Base-by-base conservation (phyloP, 2,329 filamentous ascomycete species). In the Pseudocercospora fuligena region DNA sequence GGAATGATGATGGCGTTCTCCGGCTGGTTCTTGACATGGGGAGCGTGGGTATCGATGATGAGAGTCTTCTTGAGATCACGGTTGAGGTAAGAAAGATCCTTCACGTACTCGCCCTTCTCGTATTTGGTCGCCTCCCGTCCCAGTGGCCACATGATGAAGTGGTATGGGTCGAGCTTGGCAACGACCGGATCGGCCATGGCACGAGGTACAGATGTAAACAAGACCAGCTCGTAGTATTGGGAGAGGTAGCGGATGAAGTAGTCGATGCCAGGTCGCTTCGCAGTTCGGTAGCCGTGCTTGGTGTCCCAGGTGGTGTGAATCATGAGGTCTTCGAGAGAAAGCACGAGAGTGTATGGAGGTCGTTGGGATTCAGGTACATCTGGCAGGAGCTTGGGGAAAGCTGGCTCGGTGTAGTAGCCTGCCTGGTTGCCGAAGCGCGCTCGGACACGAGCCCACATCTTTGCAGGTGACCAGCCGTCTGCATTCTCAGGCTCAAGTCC, bases 71-170 rank as follows among this genome's bases (percentile, higher is more conserved):
- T 95, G 36, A 97, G 87, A 76, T 97, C 93, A 66, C 95, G 92
- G 84, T 99, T 99, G 58, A 99, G 88, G 81, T 97, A 98, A 2
- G 93, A 93, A n/a, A 99, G 88, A 78, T 99, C 95, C 92, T 99
- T 99, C 81, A 99, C 88, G 76, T 98, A 94, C 81, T 97, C 92
- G 70, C 95, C 95, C 70, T 97, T 91, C 81, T 97, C 91, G 79
- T 97, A 99, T 75, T 94, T 92, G 67, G 95, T 98, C n/a, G 94
- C 95, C 80, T 99, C 95, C 63, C 95, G 88, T 84, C 92, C 98
- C 57, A 99, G 84, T 1, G 94, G 93, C 91, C 93, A 98, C 82
- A 94, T 91, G 78, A 98, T 93, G 79, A 98, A 93, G 75, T 91
- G 92, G 85, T 92, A 98, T 40, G 94, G 95, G 77, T 99, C 95